A percentile compares a stretch with the other conserved stretches of the same genome.
phyloP scores from a whole-genome alignment of 345 rosid genomes.

The Gossypium rotundifolium region DNA sequence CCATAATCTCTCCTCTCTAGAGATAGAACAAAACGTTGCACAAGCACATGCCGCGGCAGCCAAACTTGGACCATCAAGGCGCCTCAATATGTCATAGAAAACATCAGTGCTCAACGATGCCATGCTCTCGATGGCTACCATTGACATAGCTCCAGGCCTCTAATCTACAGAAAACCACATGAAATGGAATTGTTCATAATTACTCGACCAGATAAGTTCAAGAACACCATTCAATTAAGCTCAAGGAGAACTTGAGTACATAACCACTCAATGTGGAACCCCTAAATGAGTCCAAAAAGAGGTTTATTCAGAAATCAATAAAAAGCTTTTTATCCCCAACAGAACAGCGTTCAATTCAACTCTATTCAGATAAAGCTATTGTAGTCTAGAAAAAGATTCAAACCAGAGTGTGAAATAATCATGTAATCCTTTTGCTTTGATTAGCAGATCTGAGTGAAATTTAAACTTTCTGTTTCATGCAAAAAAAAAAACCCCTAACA shows the following conservation, averaged over 20 bases:
- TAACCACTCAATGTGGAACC: neutral
- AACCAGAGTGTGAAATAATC: neutral
- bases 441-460: constrained; percentile 2
- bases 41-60: constrained; percentile 76
- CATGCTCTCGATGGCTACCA: constrained; percentile 32
- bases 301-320: neutral
- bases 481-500: neutral
- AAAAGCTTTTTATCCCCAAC: neutral
- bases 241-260: neutral
- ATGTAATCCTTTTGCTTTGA: too few relatives aligned
- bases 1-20: constrained; percentile 70
- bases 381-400: neutral
- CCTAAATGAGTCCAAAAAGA: neutral
- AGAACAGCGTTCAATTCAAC: neutral
- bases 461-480: neutral
- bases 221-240: neutral
- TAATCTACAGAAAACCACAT: constrained; percentile 2
- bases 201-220: neutral
- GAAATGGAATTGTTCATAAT: constrained; percentile 1
- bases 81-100: constrained; percentile 68
- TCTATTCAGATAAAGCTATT: neutral
- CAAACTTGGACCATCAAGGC: constrained; percentile 66
- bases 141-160: constrained; percentile 20
- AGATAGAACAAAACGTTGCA: constrained; percentile 56
- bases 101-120: constrained; percentile 52